phyloP scores from a whole-genome alignment of 2,329 filamentous ascomycete genomes.

The Cryphonectria japonica region DNA sequence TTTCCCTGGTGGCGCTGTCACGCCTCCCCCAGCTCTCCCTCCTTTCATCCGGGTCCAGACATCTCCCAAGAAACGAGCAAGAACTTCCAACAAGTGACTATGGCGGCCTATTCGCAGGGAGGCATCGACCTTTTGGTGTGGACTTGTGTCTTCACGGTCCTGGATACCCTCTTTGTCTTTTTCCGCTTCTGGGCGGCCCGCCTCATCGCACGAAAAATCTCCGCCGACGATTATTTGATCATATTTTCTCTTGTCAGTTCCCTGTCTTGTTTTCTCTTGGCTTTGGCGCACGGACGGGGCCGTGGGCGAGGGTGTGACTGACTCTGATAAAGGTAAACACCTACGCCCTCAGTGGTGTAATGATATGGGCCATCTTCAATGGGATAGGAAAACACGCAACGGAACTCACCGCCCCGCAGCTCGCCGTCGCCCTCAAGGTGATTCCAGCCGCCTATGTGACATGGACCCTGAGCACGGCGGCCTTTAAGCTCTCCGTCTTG shows the following conservation, averaged over 20 bases:
- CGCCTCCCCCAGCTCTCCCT: not conserved
- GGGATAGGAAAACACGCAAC: constrained; percentile 3
- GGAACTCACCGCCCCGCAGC: not conserved
- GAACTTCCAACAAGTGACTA: not conserved
- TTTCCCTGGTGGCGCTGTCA: not conserved
- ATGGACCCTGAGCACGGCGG: constrained; percentile 2
- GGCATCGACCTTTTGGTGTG: constrained; percentile 5
- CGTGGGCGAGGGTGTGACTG: not conserved
- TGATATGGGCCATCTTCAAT: constrained; percentile 12
- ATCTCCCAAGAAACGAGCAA: not conserved
- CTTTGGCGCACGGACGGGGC: not conserved
- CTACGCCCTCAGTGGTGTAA: not conserved
- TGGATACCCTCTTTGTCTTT: not conserved
- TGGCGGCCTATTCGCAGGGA: constrained; percentile 2
- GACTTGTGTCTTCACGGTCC: constrained; percentile 4
- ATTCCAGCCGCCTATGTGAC: constrained; percentile 2
- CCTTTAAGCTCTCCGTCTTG: constrained; percentile 6
- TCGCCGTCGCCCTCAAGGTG: not conserved
- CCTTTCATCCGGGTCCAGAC: not conserved
- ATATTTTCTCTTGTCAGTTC: constrained; percentile 4
- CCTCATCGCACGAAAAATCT: not conserved
- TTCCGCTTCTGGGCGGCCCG: constrained; percentile 6
- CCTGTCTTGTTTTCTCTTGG: not conserved
- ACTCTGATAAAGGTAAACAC: not conserved
- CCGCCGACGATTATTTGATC: constrained; percentile 3